phyloP scores from a whole-genome alignment of 2,329 filamentous ascomycete genomes.

The Pseudogymnoascus sp. region DNA sequence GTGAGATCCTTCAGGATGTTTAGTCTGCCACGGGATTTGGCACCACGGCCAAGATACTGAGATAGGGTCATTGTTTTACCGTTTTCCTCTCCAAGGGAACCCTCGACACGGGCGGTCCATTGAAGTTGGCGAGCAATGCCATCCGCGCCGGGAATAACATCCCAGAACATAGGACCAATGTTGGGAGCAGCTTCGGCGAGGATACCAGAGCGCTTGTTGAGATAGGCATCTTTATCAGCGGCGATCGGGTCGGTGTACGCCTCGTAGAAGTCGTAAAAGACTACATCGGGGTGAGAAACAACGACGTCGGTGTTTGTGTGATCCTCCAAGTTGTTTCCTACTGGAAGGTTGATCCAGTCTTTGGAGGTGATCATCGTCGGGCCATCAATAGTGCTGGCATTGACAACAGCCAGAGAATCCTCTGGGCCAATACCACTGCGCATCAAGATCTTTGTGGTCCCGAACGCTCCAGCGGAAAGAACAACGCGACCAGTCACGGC shows the following conservation, averaged over 20 bases:
- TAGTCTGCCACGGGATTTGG: constrained; percentile 50
- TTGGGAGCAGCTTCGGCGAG: constrained; percentile 57
- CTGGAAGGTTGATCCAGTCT: constrained; percentile 51
- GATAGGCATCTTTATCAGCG: constrained; percentile 36
- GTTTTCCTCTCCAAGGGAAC: constrained; percentile 18
- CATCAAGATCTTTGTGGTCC: constrained; percentile 35
- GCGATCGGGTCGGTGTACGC: constrained; percentile 42
- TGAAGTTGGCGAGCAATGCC: constrained; percentile 57
- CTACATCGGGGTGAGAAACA: constrained; percentile 37
- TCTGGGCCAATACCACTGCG: constrained; percentile 54
- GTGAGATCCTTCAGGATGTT: constrained; percentile 49
- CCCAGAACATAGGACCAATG: constrained; percentile 54
- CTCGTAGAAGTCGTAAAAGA: constrained; percentile 54
- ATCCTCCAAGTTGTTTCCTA: constrained; percentile 54
- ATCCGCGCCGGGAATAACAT: constrained; percentile 48
- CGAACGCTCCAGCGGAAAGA: constrained; percentile 6
- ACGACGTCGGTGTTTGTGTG: constrained; percentile 51
- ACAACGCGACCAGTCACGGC: constrained; percentile 29
- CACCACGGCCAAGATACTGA: constrained; percentile 56
- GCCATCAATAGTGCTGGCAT: neutral
- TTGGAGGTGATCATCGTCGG: constrained; percentile 23
- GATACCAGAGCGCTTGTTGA: constrained; percentile 46
- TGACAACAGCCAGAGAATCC: constrained; percentile 29
- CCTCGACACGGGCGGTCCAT: constrained; percentile 58
- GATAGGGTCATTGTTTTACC: constrained; percentile 34